Evolutionary conservation across 768 basidiomycete genomes (phyloP), one percentile per base, ranked within the genome.

Genomic region (Rhodotorula graminis): DNA sequence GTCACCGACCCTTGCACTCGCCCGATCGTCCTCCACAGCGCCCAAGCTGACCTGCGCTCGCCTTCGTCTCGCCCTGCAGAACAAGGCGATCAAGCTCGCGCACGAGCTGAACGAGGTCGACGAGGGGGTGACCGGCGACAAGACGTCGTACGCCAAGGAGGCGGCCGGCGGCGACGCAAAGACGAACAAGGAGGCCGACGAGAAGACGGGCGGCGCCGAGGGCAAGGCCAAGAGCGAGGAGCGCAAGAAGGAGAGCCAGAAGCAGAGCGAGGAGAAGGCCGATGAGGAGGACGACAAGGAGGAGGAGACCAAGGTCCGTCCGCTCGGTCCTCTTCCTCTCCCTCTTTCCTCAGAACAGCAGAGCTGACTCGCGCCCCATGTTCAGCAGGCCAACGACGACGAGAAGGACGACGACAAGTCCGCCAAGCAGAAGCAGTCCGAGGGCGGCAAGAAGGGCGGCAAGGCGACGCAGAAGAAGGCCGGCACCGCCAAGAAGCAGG

Each of bases 81-180:
- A 72, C 71, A 65, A 65, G 42, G 58, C 71, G 11, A 64, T 72
- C 67, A 72, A 72, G 64, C 67, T 72, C n/a, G 71, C 71, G 2
- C 67, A 69, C 53, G 65, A 67, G 49, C 44, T 67, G 25, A 72
- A 72, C 71, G 71, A 72, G 46, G 71, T 72, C 18, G 67, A 68
- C 67, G 71, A 72, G 37, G 44, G 58, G 6, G 3, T 46, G 16
- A 72, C 71, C 7, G 71, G 71, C 46, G 29, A 49, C 25, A 29
- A 61, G 15, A 68, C 71, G 10, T 72, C 71, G 31, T 50, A 68
- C 37, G 67, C 71, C 8, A 72, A 72, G 67, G 50, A 68, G 19
- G 62, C 64, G 42, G 71, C 71, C 0, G 29, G 44, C 14, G 27
- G 29, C 12, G 63, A 44, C 47, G 65, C 46, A 33, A 23, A 42